phyloP scores from a whole-genome alignment of 2,329 filamentous ascomycete species.

The Colletotrichum sp. region DNA sequence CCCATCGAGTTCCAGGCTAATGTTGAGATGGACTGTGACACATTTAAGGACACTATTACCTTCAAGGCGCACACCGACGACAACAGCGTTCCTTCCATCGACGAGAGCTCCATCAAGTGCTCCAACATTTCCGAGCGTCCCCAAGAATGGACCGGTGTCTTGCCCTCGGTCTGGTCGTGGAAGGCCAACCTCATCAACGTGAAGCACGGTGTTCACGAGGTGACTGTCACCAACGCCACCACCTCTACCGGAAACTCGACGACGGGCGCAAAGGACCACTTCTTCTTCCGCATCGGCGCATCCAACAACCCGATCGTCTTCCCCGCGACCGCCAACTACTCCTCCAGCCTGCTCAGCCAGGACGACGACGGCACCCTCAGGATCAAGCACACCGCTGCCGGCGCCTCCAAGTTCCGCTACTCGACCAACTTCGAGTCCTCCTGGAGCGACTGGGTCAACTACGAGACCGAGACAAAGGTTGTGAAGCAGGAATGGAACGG shows the following conservation, averaged over 20 bases:
- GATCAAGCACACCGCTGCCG: conserved; percentile 61
- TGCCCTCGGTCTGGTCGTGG: conserved; percentile 59
- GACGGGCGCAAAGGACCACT: conserved; percentile 61
- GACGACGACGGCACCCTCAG: conserved; percentile 41
- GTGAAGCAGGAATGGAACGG: conserved; percentile 58
- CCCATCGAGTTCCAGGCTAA: conserved; percentile 63
- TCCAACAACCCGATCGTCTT: conserved; percentile 15
- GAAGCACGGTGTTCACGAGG: conserved; percentile 65
- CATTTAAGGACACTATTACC: conserved; percentile 51
- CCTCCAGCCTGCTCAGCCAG: conserved; percentile 50
- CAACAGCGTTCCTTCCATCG: conserved; percentile 45
- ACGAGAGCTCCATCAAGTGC: conserved; percentile 49
- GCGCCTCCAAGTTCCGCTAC: conserved; percentile 68
- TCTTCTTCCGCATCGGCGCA: conserved; percentile 41
- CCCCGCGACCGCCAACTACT: conserved; percentile 34
- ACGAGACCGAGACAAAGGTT: conserved; percentile 54
- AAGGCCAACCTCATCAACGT: conserved; percentile 57
- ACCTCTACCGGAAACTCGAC: conserved; percentile 40
- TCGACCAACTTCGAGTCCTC: conserved; percentile 65
- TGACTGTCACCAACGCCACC: conserved; percentile 61
- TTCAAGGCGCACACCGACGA: conserved; percentile 58
- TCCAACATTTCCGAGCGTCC: conserved; percentile 34
- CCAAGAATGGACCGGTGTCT: conserved; percentile 50
- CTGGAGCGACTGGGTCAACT: conserved; percentile 63
- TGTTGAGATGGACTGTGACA: conserved; percentile 62